phyloP scores from a whole-genome alignment of 2,329 filamentous ascomycete genomes.

The Sarocladium strictum region DNA sequence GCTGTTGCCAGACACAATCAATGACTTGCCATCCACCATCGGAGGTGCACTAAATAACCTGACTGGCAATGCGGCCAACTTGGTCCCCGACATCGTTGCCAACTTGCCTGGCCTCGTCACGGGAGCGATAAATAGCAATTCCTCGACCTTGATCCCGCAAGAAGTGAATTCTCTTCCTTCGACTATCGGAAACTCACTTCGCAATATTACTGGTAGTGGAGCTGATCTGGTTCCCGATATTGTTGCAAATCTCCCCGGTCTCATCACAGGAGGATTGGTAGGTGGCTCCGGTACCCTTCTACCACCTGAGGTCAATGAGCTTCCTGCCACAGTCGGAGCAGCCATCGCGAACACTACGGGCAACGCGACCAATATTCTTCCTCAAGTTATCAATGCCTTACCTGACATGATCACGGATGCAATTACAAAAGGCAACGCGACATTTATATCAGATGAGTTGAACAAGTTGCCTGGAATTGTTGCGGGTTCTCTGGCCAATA shows the following conservation, averaged over 20 bases:
- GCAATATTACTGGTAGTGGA: neutral
- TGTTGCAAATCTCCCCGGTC: neutral
- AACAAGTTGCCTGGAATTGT: neutral
- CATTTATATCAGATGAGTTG: constrained; percentile 1
- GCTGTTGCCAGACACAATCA: neutral
- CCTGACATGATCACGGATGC: constrained; percentile 4
- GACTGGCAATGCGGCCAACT: neutral
- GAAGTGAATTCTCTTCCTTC: neutral
- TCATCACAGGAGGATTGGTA: neutral
- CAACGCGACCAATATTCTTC: neutral
- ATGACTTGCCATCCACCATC: constrained; percentile 1
- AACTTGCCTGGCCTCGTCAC: constrained; percentile 8
- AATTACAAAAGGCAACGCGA: neutral
- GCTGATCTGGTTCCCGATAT: neutral
- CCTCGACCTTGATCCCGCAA: constrained; percentile 1
- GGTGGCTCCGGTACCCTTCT: constrained; percentile 5
- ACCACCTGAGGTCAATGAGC: constrained; percentile 1
- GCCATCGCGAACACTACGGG: neutral
- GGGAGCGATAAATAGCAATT: neutral
- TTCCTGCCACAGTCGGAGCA: neutral
- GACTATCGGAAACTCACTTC: constrained; percentile 4
- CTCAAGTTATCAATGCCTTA: neutral
- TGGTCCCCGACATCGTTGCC: constrained; percentile 5
- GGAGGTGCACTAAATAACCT: neutral
- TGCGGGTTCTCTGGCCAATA: constrained; percentile 2